Percentiles rank a stretch among this genome's conserved stretches.
Evolutionary conservation across 2,329 filamentous ascomycete species (phyloP).

Genomic region (Fusarium nisikadoi): DNA sequence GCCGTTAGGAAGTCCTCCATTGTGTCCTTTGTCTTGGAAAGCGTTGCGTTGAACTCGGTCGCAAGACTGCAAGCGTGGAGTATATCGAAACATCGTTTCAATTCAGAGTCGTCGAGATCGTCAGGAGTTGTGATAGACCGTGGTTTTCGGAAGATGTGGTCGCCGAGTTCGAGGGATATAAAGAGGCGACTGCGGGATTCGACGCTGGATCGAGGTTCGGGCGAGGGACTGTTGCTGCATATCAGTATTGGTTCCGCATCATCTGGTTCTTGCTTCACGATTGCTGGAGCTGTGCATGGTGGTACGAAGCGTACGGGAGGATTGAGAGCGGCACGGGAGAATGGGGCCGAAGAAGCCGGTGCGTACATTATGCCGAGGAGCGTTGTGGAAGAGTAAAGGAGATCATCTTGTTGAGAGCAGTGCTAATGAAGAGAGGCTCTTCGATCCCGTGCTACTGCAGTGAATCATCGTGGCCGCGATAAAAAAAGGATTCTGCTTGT

Average conservation of each 20-base stretch:
- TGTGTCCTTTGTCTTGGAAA: conserved; percentile 43
- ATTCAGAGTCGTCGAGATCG: conserved; percentile 42
- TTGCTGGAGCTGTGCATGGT: neutral
- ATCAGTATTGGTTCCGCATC: conserved; percentile 13
- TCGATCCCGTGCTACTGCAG: neutral
- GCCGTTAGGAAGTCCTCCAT: conserved; percentile 49
- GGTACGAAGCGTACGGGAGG: conserved; percentile 2
- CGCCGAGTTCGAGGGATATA: conserved; percentile 37
- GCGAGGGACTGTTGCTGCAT: conserved; percentile 26
- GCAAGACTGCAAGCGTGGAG: conserved; percentile 47
- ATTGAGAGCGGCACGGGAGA: neutral
- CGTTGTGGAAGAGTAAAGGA: neutral
- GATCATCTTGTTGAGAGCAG: neutral
- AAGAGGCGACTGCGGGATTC: conserved; percentile 41
- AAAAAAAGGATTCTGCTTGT: fast-evolving
- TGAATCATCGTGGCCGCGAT: conserved; percentile 9
- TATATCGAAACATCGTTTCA: conserved; percentile 48
- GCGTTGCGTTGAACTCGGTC: conserved; percentile 38
- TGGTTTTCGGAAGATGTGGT: conserved; percentile 22
- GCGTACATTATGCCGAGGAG: neutral
- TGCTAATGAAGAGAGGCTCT: fast-evolving
- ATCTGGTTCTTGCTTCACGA: neutral
- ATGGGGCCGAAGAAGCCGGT: neutral
- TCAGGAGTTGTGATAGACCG: conserved; percentile 41
- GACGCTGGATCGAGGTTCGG: conserved; percentile 19